These are phyloP conservation scores for Plasmodium blacklocki DNA, from an alignment of 169 alveolate genomes.

Conservation along the genomic window DNA sequence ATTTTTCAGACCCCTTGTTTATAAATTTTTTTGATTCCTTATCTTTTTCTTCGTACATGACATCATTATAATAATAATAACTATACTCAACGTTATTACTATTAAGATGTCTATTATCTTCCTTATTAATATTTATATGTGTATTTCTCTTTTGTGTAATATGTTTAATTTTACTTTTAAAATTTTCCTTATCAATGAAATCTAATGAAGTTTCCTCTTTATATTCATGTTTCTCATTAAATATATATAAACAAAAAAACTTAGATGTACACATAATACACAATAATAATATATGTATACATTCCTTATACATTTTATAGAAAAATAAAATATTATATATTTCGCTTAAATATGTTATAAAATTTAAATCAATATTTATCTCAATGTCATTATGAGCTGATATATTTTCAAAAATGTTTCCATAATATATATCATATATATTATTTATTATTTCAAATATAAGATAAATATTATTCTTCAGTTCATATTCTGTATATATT, in stretches of 20 bases:
- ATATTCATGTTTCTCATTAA: constrained; percentile 24
- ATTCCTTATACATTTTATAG: constrained; percentile 39
- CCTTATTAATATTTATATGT: no score
- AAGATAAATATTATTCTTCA: constrained; percentile 35
- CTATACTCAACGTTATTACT: no score
- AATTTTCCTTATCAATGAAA: neutral
- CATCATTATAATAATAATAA: no score
- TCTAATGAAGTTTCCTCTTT: neutral
- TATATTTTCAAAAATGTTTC: constrained; percentile 17
- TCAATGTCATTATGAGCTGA: constrained; percentile 10
- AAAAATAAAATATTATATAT: constrained; percentile 54
- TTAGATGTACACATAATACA: constrained; percentile 52
- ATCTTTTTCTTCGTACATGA: no score
- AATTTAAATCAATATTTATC: constrained; percentile 44
- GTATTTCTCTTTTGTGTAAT: neutral
- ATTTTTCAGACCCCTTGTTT: no score
- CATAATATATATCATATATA: constrained; percentile 53
- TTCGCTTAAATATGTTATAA: constrained; percentile 63
- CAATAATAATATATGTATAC: constrained; percentile 34
- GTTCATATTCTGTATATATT: constrained; percentile 18
- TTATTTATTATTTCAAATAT: constrained; percentile 61
- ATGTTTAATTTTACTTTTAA: no score
- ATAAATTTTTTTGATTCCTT: no score
- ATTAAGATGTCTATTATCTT: no score
- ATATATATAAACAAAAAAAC: constrained; percentile 47